Evolutionary conservation across 2,329 filamentous ascomycete species (phyloP), one percentile per base, ranked within the genome.

Genomic region (Nothomitra cinnamomea): DNA sequence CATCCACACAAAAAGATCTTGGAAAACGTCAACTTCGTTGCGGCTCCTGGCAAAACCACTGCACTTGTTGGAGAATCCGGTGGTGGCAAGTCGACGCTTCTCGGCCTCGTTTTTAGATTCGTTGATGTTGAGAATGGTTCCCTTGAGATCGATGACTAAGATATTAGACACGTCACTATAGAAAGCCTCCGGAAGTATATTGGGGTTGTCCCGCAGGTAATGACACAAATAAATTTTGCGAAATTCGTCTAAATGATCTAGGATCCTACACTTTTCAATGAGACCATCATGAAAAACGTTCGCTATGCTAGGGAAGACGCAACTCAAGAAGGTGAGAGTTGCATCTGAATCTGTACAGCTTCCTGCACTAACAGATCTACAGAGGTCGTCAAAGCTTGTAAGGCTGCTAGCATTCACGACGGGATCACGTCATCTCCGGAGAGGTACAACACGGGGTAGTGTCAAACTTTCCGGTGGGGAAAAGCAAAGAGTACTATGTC

Each of bases 241-340:
- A 51, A 25, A 36, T 10, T 35, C 15, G 2, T 36, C 38, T 45
- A 19, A 19, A 17, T n/a, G 17, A 15, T 1, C 35, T 78, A 85
- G 63, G 77, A 81, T 56, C 75, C 80, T 0, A 68, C 74, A 0
- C 67, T 85, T 7, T 84, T 85, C 67, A 80, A 83, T 60, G 71
- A 74, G 36, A 76, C 77, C 1, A 73, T 85, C 42, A 71, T 79
- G 61, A 74, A 83, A 17, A 85, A 84, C 60, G 67, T 85, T 22
- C 72, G 72, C 1, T 85, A 84, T 62, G 78, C 78, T 1, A 72
- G 73, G 12, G 72, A 77, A 1, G 70, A 73, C 15, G 79, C 80
- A 1, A 78, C 75, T 0, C 75, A 82, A 47, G 72, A 72, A 4
- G 53, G 15, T 43, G 24, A 12, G 6, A 36, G 38, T 28, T 47